phyloP scores from a whole-genome alignment of 2,329 filamentous ascomycete species.

The Aspergillus ochraceus region DNA sequence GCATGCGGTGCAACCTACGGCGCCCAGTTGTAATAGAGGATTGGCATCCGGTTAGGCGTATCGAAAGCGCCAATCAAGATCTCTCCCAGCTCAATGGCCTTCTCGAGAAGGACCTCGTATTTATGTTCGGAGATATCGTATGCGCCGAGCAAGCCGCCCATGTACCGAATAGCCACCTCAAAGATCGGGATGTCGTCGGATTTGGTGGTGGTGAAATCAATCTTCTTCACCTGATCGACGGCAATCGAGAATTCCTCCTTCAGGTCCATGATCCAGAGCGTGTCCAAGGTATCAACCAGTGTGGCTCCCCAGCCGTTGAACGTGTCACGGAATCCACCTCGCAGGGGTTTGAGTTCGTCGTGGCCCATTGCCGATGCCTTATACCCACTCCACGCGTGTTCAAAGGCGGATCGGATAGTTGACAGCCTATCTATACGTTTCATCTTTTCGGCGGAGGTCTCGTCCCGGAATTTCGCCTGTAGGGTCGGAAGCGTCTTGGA shows the following conservation, averaged over 20 bases:
- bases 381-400: constrained; percentile 81
- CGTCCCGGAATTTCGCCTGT: constrained; percentile 68
- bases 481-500: constrained; percentile 72
- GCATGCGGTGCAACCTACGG: constrained; percentile 47
- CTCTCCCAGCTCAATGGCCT: constrained; percentile 77
- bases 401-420: constrained; percentile 71
- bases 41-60: constrained; percentile 90
- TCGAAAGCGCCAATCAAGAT: constrained; percentile 82
- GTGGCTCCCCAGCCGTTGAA: constrained; percentile 94
- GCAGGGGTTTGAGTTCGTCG: constrained; percentile 79
- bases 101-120: constrained; percentile 70
- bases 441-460: constrained; percentile 60
- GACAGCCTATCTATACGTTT: constrained; percentile 65
- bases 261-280: constrained; percentile 82
- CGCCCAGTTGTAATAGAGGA: constrained; percentile 77
- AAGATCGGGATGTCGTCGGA: constrained; percentile 79
- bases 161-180: constrained; percentile 86
- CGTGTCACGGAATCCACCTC: constrained; percentile 68
- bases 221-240: constrained; percentile 65
- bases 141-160: constrained; percentile 80
- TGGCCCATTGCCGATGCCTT: constrained; percentile 76
- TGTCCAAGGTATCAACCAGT: constrained; percentile 78
- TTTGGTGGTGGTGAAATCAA: constrained; percentile 77
- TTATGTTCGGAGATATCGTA: constrained; percentile 78
- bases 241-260: constrained; percentile 78